Conservation (phyloP, 495 filamentous ascomycete species). For the Tuber aestivum region DNA sequence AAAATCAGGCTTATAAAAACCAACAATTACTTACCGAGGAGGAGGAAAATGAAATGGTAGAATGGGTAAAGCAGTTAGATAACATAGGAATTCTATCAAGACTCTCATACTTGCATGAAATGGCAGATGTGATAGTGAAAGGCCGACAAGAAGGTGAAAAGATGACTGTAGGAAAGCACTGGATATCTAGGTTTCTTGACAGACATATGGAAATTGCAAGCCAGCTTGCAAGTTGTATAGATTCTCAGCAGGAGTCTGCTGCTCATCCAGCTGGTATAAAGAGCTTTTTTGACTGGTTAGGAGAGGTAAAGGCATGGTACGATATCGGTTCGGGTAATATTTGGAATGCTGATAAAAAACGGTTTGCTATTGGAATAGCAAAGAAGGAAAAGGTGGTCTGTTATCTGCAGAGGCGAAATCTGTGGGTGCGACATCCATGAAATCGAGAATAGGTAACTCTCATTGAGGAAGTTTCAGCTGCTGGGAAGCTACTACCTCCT, state of each 20-base stretch:
- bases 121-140: not conserved
- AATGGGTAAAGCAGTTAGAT: conserved; percentile 10
- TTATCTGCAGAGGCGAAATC: not conserved
- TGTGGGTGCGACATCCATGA: not conserved
- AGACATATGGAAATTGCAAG: too few relatives aligned
- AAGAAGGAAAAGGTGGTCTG: too few relatives aligned
- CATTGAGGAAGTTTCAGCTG: not conserved
- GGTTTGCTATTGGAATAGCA: too few relatives aligned
- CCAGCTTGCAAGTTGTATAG: not conserved
- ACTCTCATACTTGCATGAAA: conserved; percentile 4
- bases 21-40: conserved; percentile 9
- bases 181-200: too few relatives aligned
- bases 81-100: conserved; percentile 18
- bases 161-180: not conserved
- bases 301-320: not conserved
- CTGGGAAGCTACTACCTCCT: not conserved
- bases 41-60: conserved; percentile 8
- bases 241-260: conserved; percentile 11
- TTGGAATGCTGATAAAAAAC: too few relatives aligned
- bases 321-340: not conserved
- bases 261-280: not conserved
- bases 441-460: conserved; percentile 24
- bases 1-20: not conserved
- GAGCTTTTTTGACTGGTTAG: conserved; percentile 1
- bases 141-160: not conserved